phyloP scores from a whole-genome alignment of 2,329 filamentous ascomycete species.

The Lachnellula subtilissima region DNA sequence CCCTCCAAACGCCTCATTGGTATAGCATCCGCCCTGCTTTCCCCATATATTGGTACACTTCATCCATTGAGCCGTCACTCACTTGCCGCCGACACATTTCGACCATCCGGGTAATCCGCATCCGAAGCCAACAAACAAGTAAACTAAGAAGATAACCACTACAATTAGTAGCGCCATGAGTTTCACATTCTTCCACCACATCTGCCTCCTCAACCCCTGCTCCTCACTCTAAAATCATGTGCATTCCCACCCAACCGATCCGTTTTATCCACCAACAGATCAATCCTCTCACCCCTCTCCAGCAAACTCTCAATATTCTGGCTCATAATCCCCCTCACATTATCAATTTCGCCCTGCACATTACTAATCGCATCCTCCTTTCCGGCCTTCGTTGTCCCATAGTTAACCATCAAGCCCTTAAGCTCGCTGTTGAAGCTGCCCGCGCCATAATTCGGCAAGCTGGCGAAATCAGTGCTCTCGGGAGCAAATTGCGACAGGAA shows the following conservation, averaged over 20 bases:
- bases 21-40: background rate
- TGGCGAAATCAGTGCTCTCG: conserved; percentile 63
- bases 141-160: conserved; percentile 67
- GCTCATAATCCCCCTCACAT: conserved; percentile 88
- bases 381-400: conserved; percentile 71
- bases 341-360: conserved; percentile 86
- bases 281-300: conserved; percentile 87
- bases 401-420: conserved; percentile 73
- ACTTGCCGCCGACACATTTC: conserved; percentile 26
- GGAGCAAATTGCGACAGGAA: conserved; percentile 71
- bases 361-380: conserved; percentile 77
- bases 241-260: conserved; percentile 84
- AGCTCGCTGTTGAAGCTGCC: conserved; percentile 80
- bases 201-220: conserved; percentile 77
- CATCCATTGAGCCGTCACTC: background rate
- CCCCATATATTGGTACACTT: conserved; percentile 2
- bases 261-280: conserved; percentile 93
- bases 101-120: conserved; percentile 59
- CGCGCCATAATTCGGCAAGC: conserved; percentile 83
- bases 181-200: conserved; percentile 99
- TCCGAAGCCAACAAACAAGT: conserved; percentile 67
- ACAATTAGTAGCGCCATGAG: conserved; percentile 76
- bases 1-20: background rate
- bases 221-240: conserved; percentile 83
- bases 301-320: conserved; percentile 88